Evolutionary conservation across 2,329 filamentous ascomycete species (phyloP).

Genomic region (Capronia americana): DNA sequence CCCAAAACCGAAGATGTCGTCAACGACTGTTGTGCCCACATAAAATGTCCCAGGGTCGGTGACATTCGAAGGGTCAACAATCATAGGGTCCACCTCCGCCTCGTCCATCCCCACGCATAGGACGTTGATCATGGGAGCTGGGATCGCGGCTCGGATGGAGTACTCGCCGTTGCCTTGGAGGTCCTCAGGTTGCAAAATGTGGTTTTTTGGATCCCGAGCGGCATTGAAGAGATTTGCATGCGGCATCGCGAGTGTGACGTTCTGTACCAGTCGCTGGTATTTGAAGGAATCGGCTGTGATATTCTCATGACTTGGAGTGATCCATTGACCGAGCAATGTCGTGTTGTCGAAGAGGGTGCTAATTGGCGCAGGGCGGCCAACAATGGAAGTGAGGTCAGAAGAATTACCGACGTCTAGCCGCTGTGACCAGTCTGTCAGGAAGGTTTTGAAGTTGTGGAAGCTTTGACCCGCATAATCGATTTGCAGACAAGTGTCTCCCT

Average conservation of each 20-base stretch:
- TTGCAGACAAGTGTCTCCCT: slow-evolving; percentile 66
- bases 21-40: slow-evolving; percentile 66
- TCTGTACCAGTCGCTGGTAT: slow-evolving; percentile 69
- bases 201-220: slow-evolving; percentile 65
- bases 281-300: slow-evolving; percentile 58
- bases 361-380: slow-evolving; percentile 63
- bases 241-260: slow-evolving; percentile 78
- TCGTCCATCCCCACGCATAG: slow-evolving; percentile 71
- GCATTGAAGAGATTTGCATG: slow-evolving; percentile 73
- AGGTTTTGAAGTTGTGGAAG: slow-evolving; percentile 73
- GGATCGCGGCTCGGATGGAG: slow-evolving; percentile 69
- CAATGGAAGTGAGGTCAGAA: slow-evolving; percentile 34
- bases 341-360: slow-evolving; percentile 75
- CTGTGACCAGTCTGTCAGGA: slow-evolving; percentile 62
- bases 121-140: slow-evolving; percentile 74
- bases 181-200: slow-evolving; percentile 72
- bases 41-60: slow-evolving; percentile 48
- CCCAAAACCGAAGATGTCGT: slow-evolving; percentile 72
- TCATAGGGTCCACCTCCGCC: slow-evolving; percentile 66
- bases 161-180: slow-evolving; percentile 72
- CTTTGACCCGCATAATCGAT: slow-evolving; percentile 71
- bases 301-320: slow-evolving; percentile 61
- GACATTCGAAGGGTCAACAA: slow-evolving; percentile 48
- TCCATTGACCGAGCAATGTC: slow-evolving; percentile 72
- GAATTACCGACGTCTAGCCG: slow-evolving; percentile 55